phyloP scores from a whole-genome alignment of 164 flowering plant genomes.

The Amborella trichopoda region DNA sequence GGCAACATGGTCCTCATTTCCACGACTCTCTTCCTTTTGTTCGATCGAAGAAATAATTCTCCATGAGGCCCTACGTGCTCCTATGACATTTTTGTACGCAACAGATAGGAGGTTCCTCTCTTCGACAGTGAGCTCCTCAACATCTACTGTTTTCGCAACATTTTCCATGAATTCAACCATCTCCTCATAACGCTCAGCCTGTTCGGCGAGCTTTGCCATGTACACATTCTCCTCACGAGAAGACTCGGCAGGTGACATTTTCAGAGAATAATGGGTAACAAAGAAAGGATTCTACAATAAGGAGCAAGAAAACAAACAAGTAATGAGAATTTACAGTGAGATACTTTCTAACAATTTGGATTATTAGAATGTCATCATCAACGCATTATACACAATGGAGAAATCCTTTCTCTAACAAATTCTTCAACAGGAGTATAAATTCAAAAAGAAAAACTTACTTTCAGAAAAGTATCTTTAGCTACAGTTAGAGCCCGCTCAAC shows the following conservation, averaged over 20 bases:
- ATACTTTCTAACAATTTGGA: no score
- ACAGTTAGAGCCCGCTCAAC: no score
- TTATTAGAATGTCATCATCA: no score
- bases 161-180: conserved; percentile 12
- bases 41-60: conserved; percentile 10
- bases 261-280: no score
- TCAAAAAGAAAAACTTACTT: no score
- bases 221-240: conserved; percentile 10
- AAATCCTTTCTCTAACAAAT: no score
- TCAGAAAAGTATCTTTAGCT: no score
- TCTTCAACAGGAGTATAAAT: no score
- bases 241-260: conserved; percentile 10
- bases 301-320: no score
- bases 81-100: conserved; percentile 10
- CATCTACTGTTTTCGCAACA: conserved; percentile 6
- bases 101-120: conserved; percentile 9
- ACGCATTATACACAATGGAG: no score
- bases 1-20: conserved; percentile 8
- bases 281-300: no score
- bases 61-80: conserved; percentile 10
- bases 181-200: conserved; percentile 11
- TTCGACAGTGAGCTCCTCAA: conserved; percentile 10
- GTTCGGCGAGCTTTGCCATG: conserved; percentile 11
- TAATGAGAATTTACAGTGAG: no score
- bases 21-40: conserved; percentile 12